Percentiles rank a stretch among this genome's conserved stretches.
phyloP scores from a whole-genome alignment of 2,329 filamentous ascomycete species.

The Periconia macrospinosa region DNA sequence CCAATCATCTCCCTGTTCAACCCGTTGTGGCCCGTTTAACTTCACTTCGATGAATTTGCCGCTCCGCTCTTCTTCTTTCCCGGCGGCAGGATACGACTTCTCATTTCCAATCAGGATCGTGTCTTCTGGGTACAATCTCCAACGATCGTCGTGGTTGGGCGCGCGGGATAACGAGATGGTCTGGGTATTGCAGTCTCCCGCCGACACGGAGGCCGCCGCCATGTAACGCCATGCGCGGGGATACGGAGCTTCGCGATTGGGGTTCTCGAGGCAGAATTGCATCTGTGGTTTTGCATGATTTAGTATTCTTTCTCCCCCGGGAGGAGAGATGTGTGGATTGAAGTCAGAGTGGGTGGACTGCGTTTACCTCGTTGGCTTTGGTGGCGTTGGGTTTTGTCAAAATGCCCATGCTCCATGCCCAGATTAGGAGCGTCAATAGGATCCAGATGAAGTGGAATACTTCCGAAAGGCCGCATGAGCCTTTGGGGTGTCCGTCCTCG shows the following conservation, averaged over 20 bases:
- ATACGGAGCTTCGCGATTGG: slow-evolving; percentile 17
- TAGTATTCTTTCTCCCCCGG: background rate
- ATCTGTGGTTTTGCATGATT: slow-evolving; percentile 11
- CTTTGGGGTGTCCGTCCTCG: background rate
- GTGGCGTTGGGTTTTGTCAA: slow-evolving; percentile 1
- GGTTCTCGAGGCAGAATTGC: slow-evolving; percentile 18
- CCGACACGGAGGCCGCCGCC: background rate
- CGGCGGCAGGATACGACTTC: too few species aligned
- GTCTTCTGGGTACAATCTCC: slow-evolving; percentile 15
- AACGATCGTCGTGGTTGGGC: slow-evolving; percentile 3
- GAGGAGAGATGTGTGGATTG: too few species aligned
- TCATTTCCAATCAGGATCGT: slow-evolving; percentile 2
- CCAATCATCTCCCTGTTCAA: slow-evolving; percentile 6
- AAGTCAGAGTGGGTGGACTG: too few species aligned
- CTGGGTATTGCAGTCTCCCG: slow-evolving; percentile 11
- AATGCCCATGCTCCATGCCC: slow-evolving; percentile 8
- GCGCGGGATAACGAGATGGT: slow-evolving; percentile 8
- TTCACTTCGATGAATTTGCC: background rate
- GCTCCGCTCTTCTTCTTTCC: background rate
- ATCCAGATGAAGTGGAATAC: slow-evolving; percentile 1
- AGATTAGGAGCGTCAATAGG: slow-evolving; percentile 3
- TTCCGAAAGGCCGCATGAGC: background rate
- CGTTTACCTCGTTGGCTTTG: background rate
- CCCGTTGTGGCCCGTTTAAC: background rate
- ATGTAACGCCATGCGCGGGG: slow-evolving; percentile 21